Conservation (phyloP, 2,329 filamentous ascomycete genomes). For the Fusarium austroafricanum region DNA sequence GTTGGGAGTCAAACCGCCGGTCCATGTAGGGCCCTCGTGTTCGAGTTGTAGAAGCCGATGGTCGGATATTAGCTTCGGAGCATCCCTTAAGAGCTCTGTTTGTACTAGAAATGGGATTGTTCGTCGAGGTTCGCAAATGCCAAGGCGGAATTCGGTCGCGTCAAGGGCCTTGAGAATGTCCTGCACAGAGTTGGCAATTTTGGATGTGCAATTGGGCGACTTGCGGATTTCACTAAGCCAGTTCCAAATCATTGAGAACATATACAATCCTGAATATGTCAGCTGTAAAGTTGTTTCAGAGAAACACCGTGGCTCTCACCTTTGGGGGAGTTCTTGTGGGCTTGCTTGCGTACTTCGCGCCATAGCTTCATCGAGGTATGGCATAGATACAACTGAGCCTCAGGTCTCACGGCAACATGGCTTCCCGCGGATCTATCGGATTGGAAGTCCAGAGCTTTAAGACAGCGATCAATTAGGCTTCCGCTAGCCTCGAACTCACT, state of each 20-base stretch:
- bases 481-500: slow-evolving; percentile 59
- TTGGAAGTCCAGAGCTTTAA: slow-evolving; percentile 62
- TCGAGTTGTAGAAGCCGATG: slow-evolving; percentile 68
- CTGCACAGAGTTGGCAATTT: slow-evolving; percentile 22
- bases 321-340: neutral
- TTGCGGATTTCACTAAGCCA: slow-evolving; percentile 35
- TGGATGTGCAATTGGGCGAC: slow-evolving; percentile 20
- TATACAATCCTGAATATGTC: slow-evolving; percentile 29
- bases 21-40: slow-evolving; percentile 79
- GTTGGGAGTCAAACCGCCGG: slow-evolving; percentile 74
- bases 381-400: slow-evolving; percentile 12
- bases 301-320: neutral
- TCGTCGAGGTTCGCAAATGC: neutral
- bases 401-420: neutral
- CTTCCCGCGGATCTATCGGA: neutral
- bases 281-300: neutral
- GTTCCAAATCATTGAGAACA: slow-evolving; percentile 43
- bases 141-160: slow-evolving; percentile 13
- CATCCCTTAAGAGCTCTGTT: neutral
- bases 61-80: neutral
- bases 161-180: slow-evolving; percentile 16
- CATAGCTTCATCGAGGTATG: slow-evolving; percentile 4
- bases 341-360: neutral
- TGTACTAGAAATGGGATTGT: slow-evolving; percentile 17
- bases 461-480: slow-evolving; percentile 58